Conservation (phyloP, 305 asterid species). For the Fraxinus floribunda region DNA sequence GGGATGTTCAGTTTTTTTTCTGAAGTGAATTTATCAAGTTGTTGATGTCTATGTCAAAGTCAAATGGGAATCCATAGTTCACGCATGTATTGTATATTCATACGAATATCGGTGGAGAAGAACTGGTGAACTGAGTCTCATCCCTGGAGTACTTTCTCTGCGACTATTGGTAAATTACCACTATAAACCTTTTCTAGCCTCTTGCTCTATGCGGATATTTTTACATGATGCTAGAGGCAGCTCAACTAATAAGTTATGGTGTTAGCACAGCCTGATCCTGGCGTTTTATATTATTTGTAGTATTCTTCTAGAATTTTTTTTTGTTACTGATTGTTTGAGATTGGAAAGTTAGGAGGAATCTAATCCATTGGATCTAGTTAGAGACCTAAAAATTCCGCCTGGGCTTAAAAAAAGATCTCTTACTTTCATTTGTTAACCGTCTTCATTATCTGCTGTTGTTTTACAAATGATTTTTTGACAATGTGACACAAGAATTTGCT, state of each 20-base stretch:
- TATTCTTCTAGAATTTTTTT: not conserved
- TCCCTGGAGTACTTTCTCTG: not conserved
- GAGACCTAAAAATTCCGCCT: not conserved
- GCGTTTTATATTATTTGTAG: not conserved
- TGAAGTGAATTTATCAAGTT: not conserved
- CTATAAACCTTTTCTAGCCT: not conserved
- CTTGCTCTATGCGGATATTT: not conserved
- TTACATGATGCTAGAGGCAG: not conserved
- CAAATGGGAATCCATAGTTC: not conserved
- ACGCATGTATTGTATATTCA: not conserved
- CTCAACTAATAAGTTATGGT: not conserved
- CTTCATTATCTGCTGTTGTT: not conserved
- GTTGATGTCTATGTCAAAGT: not conserved
- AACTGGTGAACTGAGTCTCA: not conserved
- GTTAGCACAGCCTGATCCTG: not conserved
- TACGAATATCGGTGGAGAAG: not conserved
- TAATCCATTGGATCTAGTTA: not conserved
- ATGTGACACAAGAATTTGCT: not conserved
- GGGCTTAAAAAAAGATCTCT: not conserved
- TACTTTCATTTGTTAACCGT: not conserved
- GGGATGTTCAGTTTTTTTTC: not conserved
- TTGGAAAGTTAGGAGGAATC: not conserved
- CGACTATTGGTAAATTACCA: not conserved
- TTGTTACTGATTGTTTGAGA: not conserved
- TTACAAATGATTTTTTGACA: not conserved